Evolutionary conservation across 257 asterid genomes (phyloP).

Genomic region (Nicotiana tabacum): DNA sequence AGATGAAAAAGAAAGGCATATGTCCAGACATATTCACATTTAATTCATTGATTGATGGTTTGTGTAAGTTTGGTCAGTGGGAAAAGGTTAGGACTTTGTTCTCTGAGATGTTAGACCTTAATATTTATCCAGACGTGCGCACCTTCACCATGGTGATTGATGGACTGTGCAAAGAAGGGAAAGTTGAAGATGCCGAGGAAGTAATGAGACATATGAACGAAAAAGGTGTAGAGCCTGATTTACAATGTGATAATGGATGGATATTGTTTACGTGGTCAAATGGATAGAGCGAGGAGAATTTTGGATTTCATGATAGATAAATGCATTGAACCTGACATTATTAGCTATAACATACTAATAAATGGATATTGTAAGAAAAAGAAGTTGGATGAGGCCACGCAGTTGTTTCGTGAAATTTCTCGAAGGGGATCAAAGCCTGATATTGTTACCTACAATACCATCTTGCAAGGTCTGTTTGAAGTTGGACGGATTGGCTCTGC

Average conservation of each 20-base stretch:
- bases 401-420: neutral
- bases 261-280: neutral
- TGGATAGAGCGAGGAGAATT: neutral
- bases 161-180: conserved; percentile 18
- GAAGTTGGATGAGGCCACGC: neutral
- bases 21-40: neutral
- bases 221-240: neutral
- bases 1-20: conserved; percentile 17
- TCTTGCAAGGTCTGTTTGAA: neutral
- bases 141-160: neutral
- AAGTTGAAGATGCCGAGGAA: neutral
- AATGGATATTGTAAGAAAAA: neutral
- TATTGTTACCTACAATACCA: neutral
- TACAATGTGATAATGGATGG: conserved; percentile 6
- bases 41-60: conserved; percentile 13
- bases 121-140: neutral
- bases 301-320: neutral
- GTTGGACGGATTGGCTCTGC: neutral
- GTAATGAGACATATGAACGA: neutral
- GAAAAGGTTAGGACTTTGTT: conserved; percentile 3
- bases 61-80: conserved; percentile 15
- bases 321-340: neutral
- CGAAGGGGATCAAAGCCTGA: neutral
- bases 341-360: neutral
- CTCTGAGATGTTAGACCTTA: conserved; percentile 6